Conservation (phyloP, 495 filamentous ascomycete genomes). For the Penicillium cataractarum region DNA sequence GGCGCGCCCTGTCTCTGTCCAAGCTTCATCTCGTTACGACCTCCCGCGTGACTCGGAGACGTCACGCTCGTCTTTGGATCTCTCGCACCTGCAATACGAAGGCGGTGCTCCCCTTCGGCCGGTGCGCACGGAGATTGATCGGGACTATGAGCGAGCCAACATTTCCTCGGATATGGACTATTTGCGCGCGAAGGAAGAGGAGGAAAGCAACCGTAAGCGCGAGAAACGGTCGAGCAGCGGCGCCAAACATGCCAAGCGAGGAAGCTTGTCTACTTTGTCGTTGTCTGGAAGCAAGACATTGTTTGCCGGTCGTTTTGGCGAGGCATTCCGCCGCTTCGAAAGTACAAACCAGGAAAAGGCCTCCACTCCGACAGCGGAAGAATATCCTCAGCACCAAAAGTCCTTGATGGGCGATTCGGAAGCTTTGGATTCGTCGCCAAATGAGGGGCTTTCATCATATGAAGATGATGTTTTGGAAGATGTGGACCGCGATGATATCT, state of each 20-base stretch:
- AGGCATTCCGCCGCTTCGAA: slow-evolving; percentile 94
- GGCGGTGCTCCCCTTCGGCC: slow-evolving; percentile 41
- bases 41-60: slow-evolving; percentile 69
- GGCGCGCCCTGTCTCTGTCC: slow-evolving; percentile 72
- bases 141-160: slow-evolving; percentile 48
- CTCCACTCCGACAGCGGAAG: slow-evolving; percentile 55
- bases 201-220: slow-evolving; percentile 65
- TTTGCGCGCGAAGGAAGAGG: slow-evolving; percentile 76
- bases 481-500: slow-evolving; percentile 70
- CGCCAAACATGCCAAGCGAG: slow-evolving; percentile 75
- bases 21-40: slow-evolving; percentile 78
- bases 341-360: slow-evolving; percentile 57
- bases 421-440: slow-evolving; percentile 14
- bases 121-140: slow-evolving; percentile 44
- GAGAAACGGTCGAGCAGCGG: slow-evolving; percentile 68
- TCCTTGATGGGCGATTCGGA: slow-evolving; percentile 72
- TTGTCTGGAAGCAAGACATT: slow-evolving; percentile 81
- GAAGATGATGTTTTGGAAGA: slow-evolving; percentile 59
- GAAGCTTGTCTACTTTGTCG: slow-evolving; percentile 78
- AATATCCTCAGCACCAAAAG: slow-evolving; percentile 38
- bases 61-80: slow-evolving; percentile 43
- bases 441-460: slow-evolving; percentile 38
- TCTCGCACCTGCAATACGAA: slow-evolving; percentile 41
- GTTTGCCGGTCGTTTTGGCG: slow-evolving; percentile 87
- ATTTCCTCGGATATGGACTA: slow-evolving; percentile 91